Evolutionary conservation across 208 protist genomes (phyloP), one percentile per base, ranked within the genome.

Genomic region (Trypanosoma melophagium): DNA sequence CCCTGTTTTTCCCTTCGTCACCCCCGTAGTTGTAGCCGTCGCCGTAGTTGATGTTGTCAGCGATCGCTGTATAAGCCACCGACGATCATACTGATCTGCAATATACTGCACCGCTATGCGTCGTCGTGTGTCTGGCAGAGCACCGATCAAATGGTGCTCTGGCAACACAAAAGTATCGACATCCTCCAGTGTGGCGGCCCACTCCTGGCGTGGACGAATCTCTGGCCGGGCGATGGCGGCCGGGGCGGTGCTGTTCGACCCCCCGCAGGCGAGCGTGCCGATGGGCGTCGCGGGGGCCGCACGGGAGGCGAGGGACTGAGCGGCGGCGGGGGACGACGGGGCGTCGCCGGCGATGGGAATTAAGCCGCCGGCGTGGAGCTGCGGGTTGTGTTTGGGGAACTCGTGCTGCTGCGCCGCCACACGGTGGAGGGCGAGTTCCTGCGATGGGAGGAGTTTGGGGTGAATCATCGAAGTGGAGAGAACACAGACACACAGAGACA

Each of bases 381-480:
- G 10, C 9, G 53, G 19, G n/a, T 69, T 65, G 0, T 66, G 70
- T 0, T 76, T 58, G 35, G 67, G 55, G 59, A 86, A 84, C 62
- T 50, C 70, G 22, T 78, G 71, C 56, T 75, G 62, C 56, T 90
- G 80, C 25, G 77, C 71, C 54, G 63, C 84, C 16, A 90, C 77
- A 17, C 81, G 79, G 25, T 79, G 80, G 10, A 88, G 80, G n/a
- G 78, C 71, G 44, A 91, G 71, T 69, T 91, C 85, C 44, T 87
- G 83, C 28, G 80, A 85, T 2, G 84, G 66, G 14, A 80, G 70
- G 17, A 90, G 72, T 56, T 81, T 84, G 19, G 84, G 73, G 47
- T 80, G 68, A 60, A 72, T 84, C 80, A 35, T 35, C 28, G 28
- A n/a, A n/a, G n/a, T n/a, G n/a, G n/a, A n/a, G n/a, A n/a, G 3